Conservation (phyloP, 495 filamentous ascomycete genomes). For the Xylaria flabelliformis region DNA sequence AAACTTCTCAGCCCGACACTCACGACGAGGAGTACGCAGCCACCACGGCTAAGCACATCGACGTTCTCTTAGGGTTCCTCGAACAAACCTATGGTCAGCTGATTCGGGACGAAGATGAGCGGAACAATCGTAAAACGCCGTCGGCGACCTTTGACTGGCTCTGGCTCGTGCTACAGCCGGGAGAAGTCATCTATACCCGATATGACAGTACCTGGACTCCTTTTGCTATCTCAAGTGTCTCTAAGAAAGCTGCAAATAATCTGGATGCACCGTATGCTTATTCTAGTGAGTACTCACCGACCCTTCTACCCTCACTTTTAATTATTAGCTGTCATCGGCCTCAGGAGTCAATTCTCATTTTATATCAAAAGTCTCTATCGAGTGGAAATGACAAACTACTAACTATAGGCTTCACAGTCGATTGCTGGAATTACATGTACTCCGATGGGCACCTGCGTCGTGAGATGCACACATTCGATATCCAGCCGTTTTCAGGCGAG, state of each 20-base stretch:
- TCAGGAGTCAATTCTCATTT: neutral
- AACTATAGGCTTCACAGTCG: neutral
- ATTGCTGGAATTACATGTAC: conserved; percentile 46
- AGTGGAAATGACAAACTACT: neutral
- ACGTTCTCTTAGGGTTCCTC: conserved; percentile 47
- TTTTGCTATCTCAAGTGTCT: conserved; percentile 39
- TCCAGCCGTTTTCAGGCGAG: conserved; percentile 44
- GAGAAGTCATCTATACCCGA: conserved; percentile 44
- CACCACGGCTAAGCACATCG: conserved; percentile 47
- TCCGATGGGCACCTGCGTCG: conserved; percentile 36
- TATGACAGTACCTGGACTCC: conserved; percentile 40
- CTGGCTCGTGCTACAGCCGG: conserved; percentile 47
- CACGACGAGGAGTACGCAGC: conserved; percentile 42
- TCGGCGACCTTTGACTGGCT: conserved; percentile 46
- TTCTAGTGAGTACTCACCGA: conserved; percentile 8
- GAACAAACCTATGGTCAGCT: conserved; percentile 33
- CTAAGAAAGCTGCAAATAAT: neutral
- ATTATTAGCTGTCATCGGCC: neutral
- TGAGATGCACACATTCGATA: conserved; percentile 36
- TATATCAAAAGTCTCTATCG: neutral
- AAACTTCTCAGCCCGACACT: conserved; percentile 38
- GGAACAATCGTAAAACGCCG: conserved; percentile 34
- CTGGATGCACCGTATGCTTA: neutral
- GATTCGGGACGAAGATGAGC: conserved; percentile 40
- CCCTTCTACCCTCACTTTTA: neutral